A percentile compares a stretch with the other conserved stretches of the same genome.
Evolutionary conservation across 2,329 filamentous ascomycete genomes (phyloP).

Genomic region (Raffaelea arxii): DNA sequence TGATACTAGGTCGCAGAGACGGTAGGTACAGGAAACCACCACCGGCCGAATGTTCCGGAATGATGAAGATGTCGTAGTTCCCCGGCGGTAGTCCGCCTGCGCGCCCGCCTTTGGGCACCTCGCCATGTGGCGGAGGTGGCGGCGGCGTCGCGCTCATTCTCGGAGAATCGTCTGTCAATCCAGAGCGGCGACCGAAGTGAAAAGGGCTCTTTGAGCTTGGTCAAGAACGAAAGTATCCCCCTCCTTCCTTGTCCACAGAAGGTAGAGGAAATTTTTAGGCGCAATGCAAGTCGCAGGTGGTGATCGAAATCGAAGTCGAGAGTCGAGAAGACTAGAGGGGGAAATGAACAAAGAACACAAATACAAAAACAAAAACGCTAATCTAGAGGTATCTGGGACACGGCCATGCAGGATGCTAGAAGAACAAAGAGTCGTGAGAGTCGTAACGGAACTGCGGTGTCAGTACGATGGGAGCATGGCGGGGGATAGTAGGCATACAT

Average conservation of each 20-base stretch:
- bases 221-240: too few relatives aligned
- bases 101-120: constrained; percentile 56
- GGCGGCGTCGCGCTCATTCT: constrained; percentile 55
- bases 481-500: too few relatives aligned
- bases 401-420: constrained; percentile 19
- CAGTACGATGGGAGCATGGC: too few relatives aligned
- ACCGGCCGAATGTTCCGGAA: constrained; percentile 83
- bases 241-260: too few relatives aligned
- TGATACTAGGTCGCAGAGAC: constrained; percentile 72
- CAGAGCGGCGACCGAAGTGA: too few relatives aligned
- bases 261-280: too few relatives aligned
- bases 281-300: too few relatives aligned
- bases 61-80: constrained; percentile 96
- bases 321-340: background rate
- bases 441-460: constrained; percentile 18
- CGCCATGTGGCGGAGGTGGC: constrained; percentile 79
- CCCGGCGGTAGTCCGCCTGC: constrained; percentile 60
- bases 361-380: constrained; percentile 16
- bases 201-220: background rate
- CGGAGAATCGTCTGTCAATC: constrained; percentile 13
- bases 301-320: too few relatives aligned
- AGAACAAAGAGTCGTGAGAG: constrained; percentile 16
- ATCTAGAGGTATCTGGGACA: constrained; percentile 26
- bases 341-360: background rate
- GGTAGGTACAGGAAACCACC: constrained; percentile 91